These are phyloP conservation scores for Thinopyrum obtusiflorum DNA, from an alignment of 202 grass and related monocot species.

Conservation along the genomic window DNA sequence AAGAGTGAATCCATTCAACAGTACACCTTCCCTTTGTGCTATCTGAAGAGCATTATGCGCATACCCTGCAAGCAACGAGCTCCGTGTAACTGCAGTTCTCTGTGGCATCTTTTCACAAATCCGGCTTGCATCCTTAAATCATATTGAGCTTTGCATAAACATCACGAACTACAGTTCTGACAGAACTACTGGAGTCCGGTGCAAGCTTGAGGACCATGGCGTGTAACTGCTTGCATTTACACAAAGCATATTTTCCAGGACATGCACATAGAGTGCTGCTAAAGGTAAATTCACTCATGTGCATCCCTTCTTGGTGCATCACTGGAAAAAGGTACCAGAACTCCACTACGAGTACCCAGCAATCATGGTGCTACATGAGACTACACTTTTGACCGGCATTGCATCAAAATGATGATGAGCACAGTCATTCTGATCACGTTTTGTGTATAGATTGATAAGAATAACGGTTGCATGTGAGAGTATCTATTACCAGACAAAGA, in stretches of 20 bases:
- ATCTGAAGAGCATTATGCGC: conserved; percentile 20
- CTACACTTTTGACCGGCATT: conserved; percentile 33
- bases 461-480: conserved; percentile 37
- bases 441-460: conserved; percentile 38
- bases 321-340: conserved; percentile 22
- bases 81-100: conserved; percentile 35
- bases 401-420: conserved; percentile 37
- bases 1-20: conserved; percentile 34
- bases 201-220: conserved; percentile 25
- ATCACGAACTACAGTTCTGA: conserved; percentile 3
- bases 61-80: conserved; percentile 36
- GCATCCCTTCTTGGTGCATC: conserved; percentile 31
- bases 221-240: conserved; percentile 34
- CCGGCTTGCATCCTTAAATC: conserved; percentile 10
- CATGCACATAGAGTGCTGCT: conserved; percentile 40
- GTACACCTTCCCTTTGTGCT: conserved; percentile 5
- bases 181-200: conserved; percentile 26
- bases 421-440: conserved; percentile 29
- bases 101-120: conserved; percentile 38
- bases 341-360: conserved; percentile 30
- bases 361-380: conserved; percentile 50
- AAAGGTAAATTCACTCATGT: conserved; percentile 37
- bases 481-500: conserved; percentile 34
- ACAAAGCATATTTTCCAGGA: conserved; percentile 26
- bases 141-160: conserved; percentile 36